Evolutionary conservation across 2,329 filamentous ascomycete species (phyloP), one percentile per base, ranked within the genome.

Genomic region (Elsinoe ampelina): DNA sequence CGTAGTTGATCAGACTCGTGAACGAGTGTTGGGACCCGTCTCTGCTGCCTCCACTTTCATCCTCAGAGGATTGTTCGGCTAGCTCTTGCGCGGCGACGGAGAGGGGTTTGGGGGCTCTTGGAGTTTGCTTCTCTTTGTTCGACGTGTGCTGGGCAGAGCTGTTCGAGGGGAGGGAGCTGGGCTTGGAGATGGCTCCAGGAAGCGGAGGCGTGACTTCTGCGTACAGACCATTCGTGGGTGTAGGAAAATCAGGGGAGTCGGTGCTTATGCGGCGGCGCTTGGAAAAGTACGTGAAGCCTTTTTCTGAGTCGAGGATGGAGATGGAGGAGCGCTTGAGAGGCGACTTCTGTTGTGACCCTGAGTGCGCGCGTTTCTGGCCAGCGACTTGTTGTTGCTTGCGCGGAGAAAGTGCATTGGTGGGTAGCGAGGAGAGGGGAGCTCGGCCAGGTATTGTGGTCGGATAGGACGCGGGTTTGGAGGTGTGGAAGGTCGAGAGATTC

Each of bases 1-100:
- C 71, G 64, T 74, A 78, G 61, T 78, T 72, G 62, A 78, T 71
- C 34, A 76, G 65, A 10, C 71, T 72, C 13, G 75, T 77, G 63
- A 78, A 77, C 13, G 12, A 17, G 12, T 41, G 20, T 17, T 22
- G 17, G 10, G 41, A 47, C 1, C 35, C 48, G 7, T 22, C 48
- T 35, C 19, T 35, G 48, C 48, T 52, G 48, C 39, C 34, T n/a
- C 39, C 60, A 13, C 26, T 47, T 11, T 58, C 58, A 19, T 35
- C 39, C 12, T 52, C 35, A 8, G 55, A 51, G 36, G 43, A 42
- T 19, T 38, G 15, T n/a, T 52, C 48, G 11, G 19, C 32, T n/a
- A 52, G 48, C 30, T 57, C 58, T 34, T 51, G 54, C 10, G 63
- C 59, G 38, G 58, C 41, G 13, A 62, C 61, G 12, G 66, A 66